Conservation (phyloP, 148 eudicot species). For the Amaranthus hypochondriacus region DNA sequence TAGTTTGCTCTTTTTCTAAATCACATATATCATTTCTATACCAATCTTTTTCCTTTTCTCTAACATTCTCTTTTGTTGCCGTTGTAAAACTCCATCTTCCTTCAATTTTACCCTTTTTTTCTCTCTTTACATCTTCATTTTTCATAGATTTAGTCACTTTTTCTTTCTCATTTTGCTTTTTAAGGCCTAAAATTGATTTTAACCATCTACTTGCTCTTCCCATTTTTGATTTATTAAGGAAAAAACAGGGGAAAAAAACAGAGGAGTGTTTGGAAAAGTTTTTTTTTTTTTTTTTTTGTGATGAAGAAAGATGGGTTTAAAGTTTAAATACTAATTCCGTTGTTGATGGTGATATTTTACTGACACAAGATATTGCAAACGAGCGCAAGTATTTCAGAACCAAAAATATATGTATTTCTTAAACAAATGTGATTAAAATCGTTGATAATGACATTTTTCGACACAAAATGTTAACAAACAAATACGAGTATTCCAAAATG, state of each 20-base stretch:
- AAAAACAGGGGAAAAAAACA: no score
- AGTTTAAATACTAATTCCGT: neutral
- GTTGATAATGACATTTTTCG: no score
- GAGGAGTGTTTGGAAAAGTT: neutral
- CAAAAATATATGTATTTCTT: no score
- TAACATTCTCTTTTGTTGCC: constrained; percentile 24
- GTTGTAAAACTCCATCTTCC: constrained; percentile 57
- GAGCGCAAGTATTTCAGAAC: no score
- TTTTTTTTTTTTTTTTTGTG: no score
- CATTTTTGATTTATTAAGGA: constrained; percentile 31
- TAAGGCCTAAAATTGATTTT: constrained; percentile 67
- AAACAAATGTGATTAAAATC: no score
- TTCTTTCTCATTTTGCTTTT: constrained; percentile 44
- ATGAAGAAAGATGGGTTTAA: constrained; percentile 7
- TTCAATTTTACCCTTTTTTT: constrained; percentile 24
- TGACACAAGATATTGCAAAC: no score
- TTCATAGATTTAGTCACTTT: constrained; percentile 28
- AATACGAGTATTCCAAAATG: no score
- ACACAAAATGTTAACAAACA: no score
- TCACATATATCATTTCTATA: constrained; percentile 39
- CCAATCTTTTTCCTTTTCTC: constrained; percentile 30
- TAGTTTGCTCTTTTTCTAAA: constrained; percentile 60
- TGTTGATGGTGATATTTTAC: no score
- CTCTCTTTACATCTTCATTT: constrained; percentile 27
- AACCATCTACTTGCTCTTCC: constrained; percentile 85